These are phyloP conservation scores for Cadophora malorum DNA, from an alignment of 2,329 filamentous ascomycete genomes.

Conservation along the genomic window DNA sequence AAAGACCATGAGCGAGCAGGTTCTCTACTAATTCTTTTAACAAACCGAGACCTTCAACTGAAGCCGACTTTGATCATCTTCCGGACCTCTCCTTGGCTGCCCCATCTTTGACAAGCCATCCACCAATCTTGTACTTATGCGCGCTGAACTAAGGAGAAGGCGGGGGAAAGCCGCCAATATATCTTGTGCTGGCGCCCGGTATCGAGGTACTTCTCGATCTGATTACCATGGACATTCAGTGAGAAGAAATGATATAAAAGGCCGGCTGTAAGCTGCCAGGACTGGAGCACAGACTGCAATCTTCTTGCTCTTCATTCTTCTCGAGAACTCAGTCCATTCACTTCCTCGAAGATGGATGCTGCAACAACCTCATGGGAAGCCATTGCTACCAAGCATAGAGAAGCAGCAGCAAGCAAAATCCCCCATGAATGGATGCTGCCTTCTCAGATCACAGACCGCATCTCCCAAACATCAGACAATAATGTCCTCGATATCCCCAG, in stretches of 20 bases:
- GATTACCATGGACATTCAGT: not conserved
- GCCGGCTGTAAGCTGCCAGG: not conserved
- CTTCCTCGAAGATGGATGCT: not conserved
- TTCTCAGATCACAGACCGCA: not conserved
- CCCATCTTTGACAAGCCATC: not conserved
- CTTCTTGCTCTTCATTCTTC: not conserved
- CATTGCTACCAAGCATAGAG: not conserved
- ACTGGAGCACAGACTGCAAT: not conserved
- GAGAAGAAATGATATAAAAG: not conserved
- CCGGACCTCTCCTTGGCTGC: not conserved
- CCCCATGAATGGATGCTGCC: constrained; percentile 4
- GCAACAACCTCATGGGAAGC: constrained; percentile 6
- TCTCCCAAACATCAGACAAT: not conserved
- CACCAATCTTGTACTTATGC: not conserved
- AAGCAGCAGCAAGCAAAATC: constrained; percentile 12
- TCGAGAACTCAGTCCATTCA: not conserved
- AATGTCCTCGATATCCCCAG: constrained; percentile 21
- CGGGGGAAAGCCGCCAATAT: not conserved
- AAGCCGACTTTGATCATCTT: not conserved
- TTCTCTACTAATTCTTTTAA: not conserved
- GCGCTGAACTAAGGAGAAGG: not conserved
- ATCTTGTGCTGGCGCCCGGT: not conserved
- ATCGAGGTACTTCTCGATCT: not conserved
- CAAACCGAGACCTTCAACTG: not conserved
- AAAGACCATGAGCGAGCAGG: not conserved